These are phyloP conservation scores for Colletotrichum tabaci DNA, from an alignment of 2,329 filamentous ascomycete species.

Conservation along the genomic window DNA sequence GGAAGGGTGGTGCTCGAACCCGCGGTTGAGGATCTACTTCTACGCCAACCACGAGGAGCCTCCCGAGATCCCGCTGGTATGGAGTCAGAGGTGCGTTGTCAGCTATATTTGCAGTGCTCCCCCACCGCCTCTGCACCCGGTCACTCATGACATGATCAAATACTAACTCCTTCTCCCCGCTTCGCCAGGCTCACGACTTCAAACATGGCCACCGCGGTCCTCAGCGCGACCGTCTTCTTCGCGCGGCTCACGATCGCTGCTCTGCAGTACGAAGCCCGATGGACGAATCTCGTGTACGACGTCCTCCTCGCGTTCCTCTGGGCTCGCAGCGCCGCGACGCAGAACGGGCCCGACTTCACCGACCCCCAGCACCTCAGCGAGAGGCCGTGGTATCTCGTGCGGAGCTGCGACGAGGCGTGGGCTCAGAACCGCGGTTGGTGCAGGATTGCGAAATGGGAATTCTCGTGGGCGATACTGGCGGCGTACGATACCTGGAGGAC, in stretches of 20 bases:
- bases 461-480: constrained; percentile 5
- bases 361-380: constrained; percentile 46
- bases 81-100: constrained; percentile 46
- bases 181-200: constrained; percentile 47
- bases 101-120: neutral
- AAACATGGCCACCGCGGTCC: constrained; percentile 49
- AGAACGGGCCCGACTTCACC: constrained; percentile 46
- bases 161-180: neutral
- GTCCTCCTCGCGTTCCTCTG: constrained; percentile 48
- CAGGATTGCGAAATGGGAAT: neutral
- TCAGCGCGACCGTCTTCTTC: constrained; percentile 48
- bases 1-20: constrained; percentile 51
- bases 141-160: too few species aligned
- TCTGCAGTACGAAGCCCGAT: constrained; percentile 44
- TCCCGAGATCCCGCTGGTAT: constrained; percentile 48
- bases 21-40: constrained; percentile 48
- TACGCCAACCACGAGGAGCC: constrained; percentile 51
- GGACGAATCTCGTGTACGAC: constrained; percentile 48
- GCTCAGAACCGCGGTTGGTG: neutral
- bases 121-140: too few species aligned
- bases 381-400: constrained; percentile 48
- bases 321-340: constrained; percentile 45
- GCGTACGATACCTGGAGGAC: neutral
- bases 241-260: constrained; percentile 45
- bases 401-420: constrained; percentile 41